Percentiles rank a stretch among this genome's conserved stretches.
These are phyloP conservation scores for Blastomyces silverae DNA, from an alignment of 2,329 filamentous ascomycete genomes.

Conservation along the genomic window DNA sequence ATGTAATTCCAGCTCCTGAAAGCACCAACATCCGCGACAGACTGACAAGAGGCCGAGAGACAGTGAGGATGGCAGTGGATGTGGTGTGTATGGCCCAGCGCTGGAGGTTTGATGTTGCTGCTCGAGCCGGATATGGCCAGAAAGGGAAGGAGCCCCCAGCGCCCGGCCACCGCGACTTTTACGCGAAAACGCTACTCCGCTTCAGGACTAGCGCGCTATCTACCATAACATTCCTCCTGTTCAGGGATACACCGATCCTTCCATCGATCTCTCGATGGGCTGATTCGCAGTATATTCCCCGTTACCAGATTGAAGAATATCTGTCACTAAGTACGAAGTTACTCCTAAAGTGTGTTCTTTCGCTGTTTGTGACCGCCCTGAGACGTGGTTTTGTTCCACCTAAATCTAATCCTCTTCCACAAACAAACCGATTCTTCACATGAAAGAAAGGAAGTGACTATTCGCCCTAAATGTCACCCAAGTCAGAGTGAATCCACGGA, in stretches of 20 bases:
- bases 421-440: neutral
- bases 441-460: neutral
- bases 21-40: constrained; percentile 3
- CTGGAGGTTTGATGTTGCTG: constrained; percentile 7
- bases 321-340: too few species aligned
- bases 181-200: constrained; percentile 11
- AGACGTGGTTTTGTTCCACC: neutral
- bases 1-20: neutral
- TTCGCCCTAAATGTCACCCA: neutral
- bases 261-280: too few species aligned
- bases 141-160: neutral
- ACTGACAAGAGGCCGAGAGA: neutral
- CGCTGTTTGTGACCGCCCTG: neutral
- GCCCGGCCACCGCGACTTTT: constrained; percentile 10
- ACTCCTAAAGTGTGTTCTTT: neutral
- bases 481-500: neutral
- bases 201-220: constrained; percentile 8
- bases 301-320: neutral
- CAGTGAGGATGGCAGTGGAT: neutral
- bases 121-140: neutral
- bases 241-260: too few species aligned
- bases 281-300: neutral
- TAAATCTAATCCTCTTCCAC: neutral
- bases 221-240: too few species aligned
- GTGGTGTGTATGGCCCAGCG: neutral